phyloP scores from a whole-genome alignment of 495 filamentous ascomycete species.

The Pyrenula aspistea region DNA sequence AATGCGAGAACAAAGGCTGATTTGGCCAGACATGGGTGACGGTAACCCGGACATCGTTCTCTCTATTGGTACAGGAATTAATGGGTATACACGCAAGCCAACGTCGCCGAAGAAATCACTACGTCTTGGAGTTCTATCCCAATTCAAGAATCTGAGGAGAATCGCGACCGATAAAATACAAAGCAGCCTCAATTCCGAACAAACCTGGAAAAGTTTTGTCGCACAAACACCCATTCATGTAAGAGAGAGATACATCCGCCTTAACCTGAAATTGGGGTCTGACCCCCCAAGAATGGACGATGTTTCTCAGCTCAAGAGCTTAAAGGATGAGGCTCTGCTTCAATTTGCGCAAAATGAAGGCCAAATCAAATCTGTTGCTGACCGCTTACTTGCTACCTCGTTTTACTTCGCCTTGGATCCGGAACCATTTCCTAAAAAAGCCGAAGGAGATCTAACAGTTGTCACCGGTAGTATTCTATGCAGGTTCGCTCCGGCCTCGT shows the following conservation, averaged over 20 bases:
- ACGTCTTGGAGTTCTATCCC: too few species aligned
- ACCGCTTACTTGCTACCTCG: conserved; percentile 6
- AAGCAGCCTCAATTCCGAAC: conserved; percentile 7
- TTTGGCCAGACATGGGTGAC: background rate
- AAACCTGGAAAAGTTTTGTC: conserved; percentile 5
- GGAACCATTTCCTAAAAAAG: too few species aligned
- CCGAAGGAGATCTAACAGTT: background rate
- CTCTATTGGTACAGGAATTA: conserved; percentile 3
- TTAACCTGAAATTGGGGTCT: conserved; percentile 6
- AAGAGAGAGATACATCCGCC: conserved; percentile 3
- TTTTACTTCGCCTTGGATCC: conserved; percentile 8
- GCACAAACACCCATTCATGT: conserved; percentile 1
- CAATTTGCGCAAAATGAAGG: background rate
- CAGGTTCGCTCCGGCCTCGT: conserved; percentile 2
- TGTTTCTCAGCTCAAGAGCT: conserved; percentile 1
- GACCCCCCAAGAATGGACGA: conserved; percentile 8
- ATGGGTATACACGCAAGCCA: background rate
- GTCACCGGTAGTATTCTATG: conserved; percentile 4
- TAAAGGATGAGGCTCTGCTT: background rate
- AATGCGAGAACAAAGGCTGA: background rate
- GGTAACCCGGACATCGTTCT: conserved; percentile 3
- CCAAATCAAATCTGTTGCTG: conserved; percentile 1
- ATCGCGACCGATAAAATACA: conserved; percentile 7
- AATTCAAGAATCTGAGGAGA: conserved; percentile 2
- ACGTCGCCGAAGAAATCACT: too few species aligned